Percentiles rank a stretch among this genome's conserved stretches.
Conservation (phyloP, 768 basidiomycete species). For the Termitomyces heimii region DNA sequence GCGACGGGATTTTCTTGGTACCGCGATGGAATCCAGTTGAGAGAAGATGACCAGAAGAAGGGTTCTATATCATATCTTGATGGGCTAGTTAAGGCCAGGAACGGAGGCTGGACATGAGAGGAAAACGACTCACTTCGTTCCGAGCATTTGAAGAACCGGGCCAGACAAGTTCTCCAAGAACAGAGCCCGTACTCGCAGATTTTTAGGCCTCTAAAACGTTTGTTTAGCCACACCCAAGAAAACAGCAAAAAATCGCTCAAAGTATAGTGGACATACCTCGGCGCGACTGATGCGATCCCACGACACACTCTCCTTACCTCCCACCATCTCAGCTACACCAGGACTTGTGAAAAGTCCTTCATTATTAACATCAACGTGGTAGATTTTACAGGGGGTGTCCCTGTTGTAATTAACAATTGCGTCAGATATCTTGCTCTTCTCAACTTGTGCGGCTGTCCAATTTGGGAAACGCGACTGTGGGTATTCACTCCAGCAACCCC, state of each 20-base stretch:
- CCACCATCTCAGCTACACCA: constrained; percentile 15
- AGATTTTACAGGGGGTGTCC: constrained; percentile 21
- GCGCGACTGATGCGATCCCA: constrained; percentile 32
- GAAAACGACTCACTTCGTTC: constrained; percentile 36
- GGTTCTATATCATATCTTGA: constrained; percentile 56
- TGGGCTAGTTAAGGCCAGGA: neutral
- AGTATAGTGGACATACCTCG: constrained; percentile 24
- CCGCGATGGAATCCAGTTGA: constrained; percentile 65
- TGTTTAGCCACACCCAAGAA: neutral
- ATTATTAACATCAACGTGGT: constrained; percentile 35
- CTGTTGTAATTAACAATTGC: constrained; percentile 28
- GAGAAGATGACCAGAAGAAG: constrained; percentile 60
- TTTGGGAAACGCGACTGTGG: constrained; percentile 48
- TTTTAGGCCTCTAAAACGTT: constrained; percentile 22
- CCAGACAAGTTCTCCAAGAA: constrained; percentile 51
- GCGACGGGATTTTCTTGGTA: constrained; percentile 44
- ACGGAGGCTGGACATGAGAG: neutral
- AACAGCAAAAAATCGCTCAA: neutral
- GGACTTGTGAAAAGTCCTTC: constrained; percentile 31
- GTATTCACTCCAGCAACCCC: constrained; percentile 34
- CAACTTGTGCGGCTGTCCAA: constrained; percentile 44
- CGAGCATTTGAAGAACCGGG: constrained; percentile 54
- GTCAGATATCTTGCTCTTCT: constrained; percentile 31
- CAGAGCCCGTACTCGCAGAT: constrained; percentile 39
- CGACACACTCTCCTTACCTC: constrained; percentile 20